Evolutionary conservation across 805 yeast genomes (phyloP), one percentile per base, ranked within the genome.

Genomic region (Metschnikowia picachoensis): DNA sequence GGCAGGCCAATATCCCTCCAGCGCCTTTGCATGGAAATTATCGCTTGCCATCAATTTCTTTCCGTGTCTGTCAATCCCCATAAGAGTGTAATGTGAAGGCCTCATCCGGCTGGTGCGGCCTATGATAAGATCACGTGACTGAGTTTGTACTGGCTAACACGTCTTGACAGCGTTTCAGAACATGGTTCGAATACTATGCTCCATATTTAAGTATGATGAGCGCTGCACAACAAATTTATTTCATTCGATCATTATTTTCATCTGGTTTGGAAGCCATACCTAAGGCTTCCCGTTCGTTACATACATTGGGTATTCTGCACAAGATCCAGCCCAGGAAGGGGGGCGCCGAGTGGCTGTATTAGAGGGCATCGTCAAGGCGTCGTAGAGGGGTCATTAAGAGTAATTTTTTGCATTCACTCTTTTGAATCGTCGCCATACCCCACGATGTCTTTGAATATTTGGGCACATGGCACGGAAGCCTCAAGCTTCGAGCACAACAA

Each of bases 401-500:
- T 29, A 40, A 30, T 16, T 20, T 20, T 12, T 36, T 9, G 35
- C 31, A 13, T 36, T 34, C 38, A 16, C 30, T 36, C 39, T 10
- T 28, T 27, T 27, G 44, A 46, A 34, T 65, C 72, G 35, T 49
- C 47, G 30, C 49, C 52, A 44, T 73, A 59, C 8, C 89, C 90
- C 51, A 94, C 80, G 37, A 89, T 80, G 37, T 90, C 88, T 46
- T 76, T 70, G 60, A 94, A 92, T 39, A 92, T 66, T 55, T 82
- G 73, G 43, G 83, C 81, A 61, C 96, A 85, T 13, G 91, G 95
- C 31, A 94, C 92, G 11, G 76, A 72, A 2, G 98, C 97, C 35
- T 79, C 73, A 66, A 94, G 74, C 56, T 87, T 78, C 3, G 98
- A 87, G 69, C 98, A 92, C 44, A 94, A 73, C 50, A 94, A 72